Percentiles rank a stretch among this genome's conserved stretches.
Conservation (phyloP, 2,329 filamentous ascomycete species). For the Amphichorda felina region DNA sequence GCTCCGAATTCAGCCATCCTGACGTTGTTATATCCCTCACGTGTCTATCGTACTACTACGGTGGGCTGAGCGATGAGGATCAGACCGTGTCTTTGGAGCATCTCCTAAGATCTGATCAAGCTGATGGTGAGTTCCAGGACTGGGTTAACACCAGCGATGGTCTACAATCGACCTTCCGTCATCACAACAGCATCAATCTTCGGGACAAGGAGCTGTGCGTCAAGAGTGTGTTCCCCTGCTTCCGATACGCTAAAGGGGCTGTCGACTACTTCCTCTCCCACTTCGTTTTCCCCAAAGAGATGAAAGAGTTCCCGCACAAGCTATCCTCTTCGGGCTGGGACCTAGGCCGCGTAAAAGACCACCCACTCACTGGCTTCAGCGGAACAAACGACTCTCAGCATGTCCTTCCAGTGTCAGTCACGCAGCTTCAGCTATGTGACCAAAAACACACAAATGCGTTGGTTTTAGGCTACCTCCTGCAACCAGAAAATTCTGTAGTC, state of each 20-base stretch:
- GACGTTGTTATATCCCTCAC: conserved; percentile 56
- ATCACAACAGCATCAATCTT: conserved; percentile 46
- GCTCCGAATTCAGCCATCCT: conserved; percentile 57
- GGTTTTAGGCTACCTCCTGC: conserved; percentile 48
- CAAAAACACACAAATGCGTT: conserved; percentile 56
- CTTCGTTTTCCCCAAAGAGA: conserved; percentile 53
- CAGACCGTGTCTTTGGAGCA: conserved; percentile 34
- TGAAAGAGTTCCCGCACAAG: conserved; percentile 53
- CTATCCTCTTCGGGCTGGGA: conserved; percentile 59
- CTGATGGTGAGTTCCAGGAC: conserved; percentile 40
- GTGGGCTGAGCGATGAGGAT: conserved; percentile 37
- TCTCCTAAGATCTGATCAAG: conserved; percentile 43
- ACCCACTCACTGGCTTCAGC: conserved; percentile 53
- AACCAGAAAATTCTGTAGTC: conserved; percentile 32
- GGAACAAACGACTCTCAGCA: conserved; percentile 53
- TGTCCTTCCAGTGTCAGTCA: conserved; percentile 43
- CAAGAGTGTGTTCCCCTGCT: conserved; percentile 31
- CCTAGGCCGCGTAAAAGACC: conserved; percentile 31
- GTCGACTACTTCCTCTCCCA: conserved; percentile 51
- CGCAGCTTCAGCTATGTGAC: conserved; percentile 38
- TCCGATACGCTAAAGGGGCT: conserved; percentile 35
- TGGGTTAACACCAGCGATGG: conserved; percentile 26
- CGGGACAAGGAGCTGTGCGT: conserved; percentile 40
- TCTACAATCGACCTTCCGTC: conserved; percentile 31
- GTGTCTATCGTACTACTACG: conserved; percentile 55